phyloP scores from a whole-genome alignment of 306 rosid genomes.

The Quillaja saponaria region DNA sequence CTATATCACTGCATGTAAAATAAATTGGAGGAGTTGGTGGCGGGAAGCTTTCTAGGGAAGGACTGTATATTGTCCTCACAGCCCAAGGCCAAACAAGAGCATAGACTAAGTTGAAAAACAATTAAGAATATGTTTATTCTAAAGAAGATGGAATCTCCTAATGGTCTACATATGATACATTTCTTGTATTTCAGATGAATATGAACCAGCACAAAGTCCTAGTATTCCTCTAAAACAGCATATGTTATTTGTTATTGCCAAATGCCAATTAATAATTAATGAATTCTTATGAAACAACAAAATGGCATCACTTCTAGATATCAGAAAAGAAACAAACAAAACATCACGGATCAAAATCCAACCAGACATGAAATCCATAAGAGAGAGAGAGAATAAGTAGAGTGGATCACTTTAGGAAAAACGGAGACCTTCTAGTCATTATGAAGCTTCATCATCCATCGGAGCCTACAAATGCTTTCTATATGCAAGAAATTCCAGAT shows the following conservation, averaged over 20 bases:
- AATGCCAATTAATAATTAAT: no score
- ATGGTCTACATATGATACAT: neutral
- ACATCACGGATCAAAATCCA: conserved; percentile 7
- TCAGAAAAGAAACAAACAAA: neutral
- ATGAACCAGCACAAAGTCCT: neutral
- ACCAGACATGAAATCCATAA: conserved; percentile 1
- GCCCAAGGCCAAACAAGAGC: neutral
- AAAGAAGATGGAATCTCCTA: neutral
- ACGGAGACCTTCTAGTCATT: neutral
- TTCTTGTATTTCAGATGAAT: neutral
- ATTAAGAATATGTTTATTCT: neutral
- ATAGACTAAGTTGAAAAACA: neutral
- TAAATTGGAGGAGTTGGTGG: no score
- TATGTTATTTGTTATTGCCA: no score
- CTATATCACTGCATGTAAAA: neutral
- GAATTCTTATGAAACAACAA: no score
- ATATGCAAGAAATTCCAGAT: neutral
- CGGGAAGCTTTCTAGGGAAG: no score
- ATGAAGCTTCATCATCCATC: conserved; percentile 1
- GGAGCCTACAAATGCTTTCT: neutral
- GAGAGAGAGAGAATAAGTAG: neutral
- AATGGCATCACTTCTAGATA: neutral
- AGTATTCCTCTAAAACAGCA: no score
- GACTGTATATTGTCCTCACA: neutral
- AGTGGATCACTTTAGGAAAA: neutral